Evolutionary conservation across 31 red algal genomes (phyloP).

Genomic region (Porphyra umbilicalis): DNA sequence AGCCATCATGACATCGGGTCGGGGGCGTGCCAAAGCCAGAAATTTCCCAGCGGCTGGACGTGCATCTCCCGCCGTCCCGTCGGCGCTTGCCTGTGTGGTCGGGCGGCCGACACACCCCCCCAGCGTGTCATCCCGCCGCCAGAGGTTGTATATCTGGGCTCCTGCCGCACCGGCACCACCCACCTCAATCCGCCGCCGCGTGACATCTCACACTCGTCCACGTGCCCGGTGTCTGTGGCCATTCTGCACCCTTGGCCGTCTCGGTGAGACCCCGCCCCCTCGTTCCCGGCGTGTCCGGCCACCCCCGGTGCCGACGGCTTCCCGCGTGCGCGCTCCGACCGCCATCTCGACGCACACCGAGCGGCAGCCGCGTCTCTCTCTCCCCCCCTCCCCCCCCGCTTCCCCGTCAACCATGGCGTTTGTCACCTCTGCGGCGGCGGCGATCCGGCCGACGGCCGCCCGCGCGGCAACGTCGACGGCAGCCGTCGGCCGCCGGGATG

Average conservation of each 20-base stretch:
- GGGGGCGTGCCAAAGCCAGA: neutral
- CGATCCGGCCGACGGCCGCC: neutral
- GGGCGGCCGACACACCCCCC: neutral
- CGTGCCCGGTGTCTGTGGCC: too few species aligned
- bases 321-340: too few species aligned
- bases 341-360: neutral
- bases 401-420: neutral
- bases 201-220: neutral
- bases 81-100: neutral
- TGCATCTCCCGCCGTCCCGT: neutral
- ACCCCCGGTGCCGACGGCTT: neutral
- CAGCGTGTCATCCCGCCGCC: neutral
- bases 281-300: neutral
- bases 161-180: neutral
- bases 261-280: neutral
- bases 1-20: neutral
- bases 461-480: neutral
- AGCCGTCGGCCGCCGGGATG: neutral
- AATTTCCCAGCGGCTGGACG: neutral
- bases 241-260: neutral
- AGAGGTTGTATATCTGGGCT: neutral
- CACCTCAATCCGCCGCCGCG: neutral
- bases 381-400: neutral
- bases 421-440: neutral
- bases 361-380: neutral